Evolutionary conservation across 2,329 filamentous ascomycete genomes (phyloP).

Genomic region (Lanzia echinophila): DNA sequence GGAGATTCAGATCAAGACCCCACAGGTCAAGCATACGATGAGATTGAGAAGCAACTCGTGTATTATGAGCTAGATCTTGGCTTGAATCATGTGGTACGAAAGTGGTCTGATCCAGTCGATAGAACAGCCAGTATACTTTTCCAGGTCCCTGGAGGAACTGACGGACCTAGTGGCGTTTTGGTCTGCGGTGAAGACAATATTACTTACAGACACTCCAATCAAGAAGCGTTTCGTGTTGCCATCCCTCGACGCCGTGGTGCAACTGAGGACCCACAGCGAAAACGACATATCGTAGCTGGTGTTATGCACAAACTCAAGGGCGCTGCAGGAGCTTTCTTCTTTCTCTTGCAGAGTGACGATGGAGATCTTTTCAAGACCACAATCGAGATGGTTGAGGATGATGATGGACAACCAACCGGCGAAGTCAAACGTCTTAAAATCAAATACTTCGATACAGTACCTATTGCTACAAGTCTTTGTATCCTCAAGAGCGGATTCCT

Average conservation of each 20-base stretch:
- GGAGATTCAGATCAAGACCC: slow-evolving; percentile 86
- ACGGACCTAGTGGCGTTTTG: slow-evolving; percentile 89
- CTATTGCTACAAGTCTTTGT: slow-evolving; percentile 77
- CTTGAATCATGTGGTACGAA: slow-evolving; percentile 92
- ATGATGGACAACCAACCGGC: slow-evolving; percentile 68
- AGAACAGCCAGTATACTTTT: slow-evolving; percentile 84
- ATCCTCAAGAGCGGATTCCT: slow-evolving; percentile 95
- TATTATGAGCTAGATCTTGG: slow-evolving; percentile 98
- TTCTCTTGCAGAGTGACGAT: slow-evolving; percentile 90
- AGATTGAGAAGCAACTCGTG: slow-evolving; percentile 83
- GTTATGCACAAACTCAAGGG: slow-evolving; percentile 96
- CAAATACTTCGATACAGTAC: slow-evolving; percentile 97
- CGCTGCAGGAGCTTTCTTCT: slow-evolving; percentile 83
- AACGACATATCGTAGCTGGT: slow-evolving; percentile 78
- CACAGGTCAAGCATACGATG: slow-evolving; percentile 71
- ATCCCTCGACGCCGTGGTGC: slow-evolving; percentile 82
- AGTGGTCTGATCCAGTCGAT: slow-evolving; percentile 93
- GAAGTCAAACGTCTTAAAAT: slow-evolving; percentile 81
- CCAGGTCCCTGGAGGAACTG: slow-evolving; percentile 87
- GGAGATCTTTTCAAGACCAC: slow-evolving; percentile 98
- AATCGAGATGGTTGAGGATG: slow-evolving; percentile 81
- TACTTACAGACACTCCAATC: slow-evolving; percentile 94
- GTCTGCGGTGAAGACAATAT: slow-evolving; percentile 93
- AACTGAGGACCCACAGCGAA: slow-evolving; percentile 86
- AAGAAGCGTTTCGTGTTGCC: slow-evolving; percentile 79